A percentile compares a stretch with the other conserved stretches of the same genome.
Conservation (phyloP, 129 eudicot genomes). For the Saussurea involucrata region DNA sequence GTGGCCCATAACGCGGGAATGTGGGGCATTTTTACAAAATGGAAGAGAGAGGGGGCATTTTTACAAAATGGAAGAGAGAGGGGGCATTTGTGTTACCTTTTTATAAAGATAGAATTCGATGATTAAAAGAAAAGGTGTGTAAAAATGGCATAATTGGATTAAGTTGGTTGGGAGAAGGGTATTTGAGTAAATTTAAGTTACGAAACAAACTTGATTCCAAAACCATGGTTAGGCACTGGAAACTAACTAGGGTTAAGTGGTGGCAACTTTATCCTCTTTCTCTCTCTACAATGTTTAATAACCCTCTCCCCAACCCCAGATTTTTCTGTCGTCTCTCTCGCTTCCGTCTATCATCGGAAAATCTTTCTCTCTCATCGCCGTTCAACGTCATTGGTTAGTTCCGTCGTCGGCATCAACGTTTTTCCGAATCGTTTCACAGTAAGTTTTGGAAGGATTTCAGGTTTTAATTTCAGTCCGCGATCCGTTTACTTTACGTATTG, state of each 20-base stretch:
- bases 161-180: neutral
- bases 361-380: conserved; percentile 9
- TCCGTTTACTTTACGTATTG: conserved; percentile 8
- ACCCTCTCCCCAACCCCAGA: conserved; percentile 3
- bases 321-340: conserved; percentile 19
- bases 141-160: neutral
- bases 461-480: neutral
- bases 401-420: neutral
- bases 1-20: no score
- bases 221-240: conserved; percentile 18
- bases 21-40: no score
- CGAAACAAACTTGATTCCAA: neutral
- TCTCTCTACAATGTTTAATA: conserved; percentile 25
- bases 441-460: neutral
- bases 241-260: conserved; percentile 21
- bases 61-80: no score
- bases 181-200: neutral
- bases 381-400: neutral
- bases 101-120: neutral
- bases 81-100: no score
- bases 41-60: no score
- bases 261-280: conserved; percentile 43
- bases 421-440: neutral
- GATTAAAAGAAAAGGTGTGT: neutral
- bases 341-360: conserved; percentile 5